Evolutionary conservation across 2,329 filamentous ascomycete genomes (phyloP), one percentile per base, ranked within the genome.

Genomic region (Phyllosticta citribraziliensis): DNA sequence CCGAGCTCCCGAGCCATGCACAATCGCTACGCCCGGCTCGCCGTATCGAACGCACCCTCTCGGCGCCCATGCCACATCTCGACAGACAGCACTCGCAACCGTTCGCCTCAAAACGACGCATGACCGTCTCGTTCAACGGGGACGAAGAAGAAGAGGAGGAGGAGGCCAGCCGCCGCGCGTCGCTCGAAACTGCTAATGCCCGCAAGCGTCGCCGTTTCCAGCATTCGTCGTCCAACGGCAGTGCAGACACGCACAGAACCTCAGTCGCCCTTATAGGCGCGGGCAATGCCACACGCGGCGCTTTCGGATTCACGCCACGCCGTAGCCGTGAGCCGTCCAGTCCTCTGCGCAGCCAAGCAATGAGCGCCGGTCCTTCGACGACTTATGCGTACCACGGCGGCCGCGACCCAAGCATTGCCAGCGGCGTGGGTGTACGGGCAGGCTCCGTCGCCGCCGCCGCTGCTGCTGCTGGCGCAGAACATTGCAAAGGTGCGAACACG

Each of bases 151-250:
- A n/a, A n/a, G n/a, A 33, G 11, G n/a, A 57, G 2, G 52, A 30
- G 24, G n/a, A 35, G 10, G 6, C 17, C 52, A 11, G 50, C 30
- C 6, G 27, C 14, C 30, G 55, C 19, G 61, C 30, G 19, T 66
- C 14, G 10, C 19, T 19, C 12, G 33, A 17, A 27, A 53, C 55
- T 71, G 55, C 67, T 4, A 61, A 59, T 6, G 69, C 73, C 65
- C 71, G 66, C 66, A 75, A 84, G 65, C 75, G 82, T 56, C 80
- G 81, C n/a, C 78, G 80, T 47, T 81, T 74, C 24, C 51, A 8
- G 47, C 62, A 12, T 20, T 33, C 55, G 54, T 27, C 40, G n/a
- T 22, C 59, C 12, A 59, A 56, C 20, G 54, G 57, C 11, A 56
- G 24, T 12, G 64, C 55, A 2, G 63, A 6, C 9, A 14, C 17